These are phyloP conservation scores for Calocera cornea DNA, from an alignment of 768 basidiomycete genomes.

Conservation along the genomic window DNA sequence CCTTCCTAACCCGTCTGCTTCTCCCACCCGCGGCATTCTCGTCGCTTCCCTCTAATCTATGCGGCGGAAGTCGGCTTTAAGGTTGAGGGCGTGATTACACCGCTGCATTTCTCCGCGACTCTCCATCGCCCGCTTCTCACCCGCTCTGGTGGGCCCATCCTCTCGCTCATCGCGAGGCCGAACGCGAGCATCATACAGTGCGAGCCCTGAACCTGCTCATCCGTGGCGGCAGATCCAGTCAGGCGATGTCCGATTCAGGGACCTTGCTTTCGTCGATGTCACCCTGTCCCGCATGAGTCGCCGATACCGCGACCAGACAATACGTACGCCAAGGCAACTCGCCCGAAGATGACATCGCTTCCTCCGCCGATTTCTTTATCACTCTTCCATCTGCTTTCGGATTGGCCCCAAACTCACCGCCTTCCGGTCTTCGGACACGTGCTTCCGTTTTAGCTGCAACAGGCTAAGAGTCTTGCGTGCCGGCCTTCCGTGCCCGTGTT, in stretches of 20 bases:
- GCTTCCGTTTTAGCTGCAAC: neutral
- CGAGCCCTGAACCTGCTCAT: neutral
- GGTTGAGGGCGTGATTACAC: neutral
- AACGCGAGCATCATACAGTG: neutral
- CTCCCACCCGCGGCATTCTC: conserved; percentile 1
- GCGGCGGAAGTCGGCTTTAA: conserved; percentile 4
- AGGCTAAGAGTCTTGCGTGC: conserved; percentile 3
- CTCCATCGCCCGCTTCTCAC: neutral
- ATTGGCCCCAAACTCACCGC: neutral
- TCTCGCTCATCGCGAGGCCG: neutral
- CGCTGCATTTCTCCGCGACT: conserved; percentile 1
- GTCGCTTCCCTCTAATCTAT: neutral
- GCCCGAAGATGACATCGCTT: neutral
- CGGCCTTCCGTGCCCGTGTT: neutral
- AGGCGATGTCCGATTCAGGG: neutral
- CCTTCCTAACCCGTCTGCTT: neutral
- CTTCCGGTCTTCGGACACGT: neutral
- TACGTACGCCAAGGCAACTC: neutral
- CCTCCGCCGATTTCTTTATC: neutral
- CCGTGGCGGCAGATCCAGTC: neutral
- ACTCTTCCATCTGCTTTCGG: neutral
- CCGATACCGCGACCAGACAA: neutral
- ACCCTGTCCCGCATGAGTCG: neutral
- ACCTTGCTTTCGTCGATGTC: neutral
- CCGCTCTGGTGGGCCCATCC: conserved; percentile 1